phyloP scores from a whole-genome alignment of 2,329 filamentous ascomycete genomes.

The Botrytis porri region DNA sequence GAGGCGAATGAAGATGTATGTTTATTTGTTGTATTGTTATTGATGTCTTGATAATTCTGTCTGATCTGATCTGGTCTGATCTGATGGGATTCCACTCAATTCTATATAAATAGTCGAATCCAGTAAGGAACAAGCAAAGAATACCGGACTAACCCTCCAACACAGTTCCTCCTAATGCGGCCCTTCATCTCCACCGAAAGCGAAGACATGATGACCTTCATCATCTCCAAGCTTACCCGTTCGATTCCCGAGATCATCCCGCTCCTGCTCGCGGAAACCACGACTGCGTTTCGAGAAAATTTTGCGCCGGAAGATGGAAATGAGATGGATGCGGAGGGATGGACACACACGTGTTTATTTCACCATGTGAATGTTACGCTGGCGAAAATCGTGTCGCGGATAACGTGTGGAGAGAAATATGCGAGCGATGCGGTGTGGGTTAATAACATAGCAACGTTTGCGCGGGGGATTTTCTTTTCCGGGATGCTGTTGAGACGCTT shows the following conservation, averaged over 20 bases:
- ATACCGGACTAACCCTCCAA: background rate
- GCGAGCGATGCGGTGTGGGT: background rate
- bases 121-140: too few relatives aligned
- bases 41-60: background rate
- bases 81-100: background rate
- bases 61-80: background rate
- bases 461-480: slow-evolving; percentile 4
- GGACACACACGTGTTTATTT: slow-evolving; percentile 3
- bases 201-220: slow-evolving; percentile 7
- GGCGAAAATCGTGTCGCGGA: background rate
- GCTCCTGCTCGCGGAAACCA: background rate
- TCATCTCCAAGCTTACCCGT: slow-evolving; percentile 2
- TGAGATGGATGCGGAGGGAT: background rate
- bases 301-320: background rate
- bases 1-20: slow-evolving; percentile 18
- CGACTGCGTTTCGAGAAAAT: background rate
- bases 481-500: slow-evolving; percentile 1
- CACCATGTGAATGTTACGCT: background rate
- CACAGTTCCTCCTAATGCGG: background rate
- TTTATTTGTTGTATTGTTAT: background rate
- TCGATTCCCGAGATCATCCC: background rate
- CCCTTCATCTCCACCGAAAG: slow-evolving; percentile 5
- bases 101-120: background rate
- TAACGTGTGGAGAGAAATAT: slow-evolving; percentile 7
- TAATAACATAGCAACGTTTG: slow-evolving; percentile 5